phyloP scores from a whole-genome alignment of 345 rosid genomes.

The Eucalyptus curtisii region DNA sequence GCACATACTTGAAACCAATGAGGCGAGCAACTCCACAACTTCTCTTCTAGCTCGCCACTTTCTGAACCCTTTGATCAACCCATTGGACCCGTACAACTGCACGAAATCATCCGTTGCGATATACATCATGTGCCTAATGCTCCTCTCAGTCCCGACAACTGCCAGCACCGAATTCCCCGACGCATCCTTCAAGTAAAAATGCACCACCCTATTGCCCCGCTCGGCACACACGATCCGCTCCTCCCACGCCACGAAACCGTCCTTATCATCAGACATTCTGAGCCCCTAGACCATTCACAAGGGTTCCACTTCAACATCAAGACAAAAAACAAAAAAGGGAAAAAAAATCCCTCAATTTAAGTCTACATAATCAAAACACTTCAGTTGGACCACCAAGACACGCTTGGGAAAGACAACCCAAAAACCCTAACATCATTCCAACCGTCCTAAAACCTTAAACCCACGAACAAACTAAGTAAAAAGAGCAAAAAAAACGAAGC shows the following conservation, averaged over 20 bases:
- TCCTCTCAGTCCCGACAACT: conserved; percentile 36
- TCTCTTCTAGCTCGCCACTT: conserved; percentile 49
- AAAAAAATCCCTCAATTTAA: background rate
- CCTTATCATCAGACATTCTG: conserved; percentile 9
- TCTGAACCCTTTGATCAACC: background rate
- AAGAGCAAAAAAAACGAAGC: background rate
- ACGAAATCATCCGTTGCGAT: conserved; percentile 17
- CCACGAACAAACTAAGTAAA: background rate
- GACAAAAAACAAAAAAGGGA: background rate
- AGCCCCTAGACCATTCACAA: background rate
- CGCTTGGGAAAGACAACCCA: background rate
- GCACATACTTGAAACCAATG: conserved; percentile 10
- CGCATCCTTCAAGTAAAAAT: conserved; percentile 25
- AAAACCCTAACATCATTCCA: background rate
- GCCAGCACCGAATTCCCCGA: conserved; percentile 21
- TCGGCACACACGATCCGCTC: conserved; percentile 26
- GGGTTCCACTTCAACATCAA: background rate
- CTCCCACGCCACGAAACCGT: conserved; percentile 32
- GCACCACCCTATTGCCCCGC: conserved; percentile 33
- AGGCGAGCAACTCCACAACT: conserved; percentile 35
- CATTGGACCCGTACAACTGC: conserved; percentile 5
- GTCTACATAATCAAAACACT: background rate
- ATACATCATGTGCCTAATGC: conserved; percentile 45
- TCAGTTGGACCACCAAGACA: background rate
- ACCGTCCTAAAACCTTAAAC: background rate